These are phyloP conservation scores for Venturia aucupariae DNA, from an alignment of 2,329 filamentous ascomycete genomes.

Conservation along the genomic window DNA sequence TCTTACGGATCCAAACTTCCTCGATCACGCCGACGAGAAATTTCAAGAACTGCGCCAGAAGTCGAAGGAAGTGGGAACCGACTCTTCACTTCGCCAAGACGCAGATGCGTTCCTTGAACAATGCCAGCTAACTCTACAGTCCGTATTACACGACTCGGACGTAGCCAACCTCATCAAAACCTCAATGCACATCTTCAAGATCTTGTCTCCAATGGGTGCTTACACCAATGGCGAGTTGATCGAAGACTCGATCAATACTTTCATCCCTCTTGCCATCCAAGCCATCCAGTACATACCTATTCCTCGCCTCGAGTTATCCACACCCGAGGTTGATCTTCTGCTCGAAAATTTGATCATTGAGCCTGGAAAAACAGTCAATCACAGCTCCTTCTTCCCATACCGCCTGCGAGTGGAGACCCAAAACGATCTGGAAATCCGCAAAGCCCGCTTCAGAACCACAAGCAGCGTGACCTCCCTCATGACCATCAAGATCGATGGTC, in stretches of 20 bases:
- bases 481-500: slow-evolving; percentile 68
- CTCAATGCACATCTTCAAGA: slow-evolving; percentile 55
- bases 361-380: slow-evolving; percentile 73
- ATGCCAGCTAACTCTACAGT: slow-evolving; percentile 55
- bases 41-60: slow-evolving; percentile 50
- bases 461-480: slow-evolving; percentile 58
- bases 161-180: slow-evolving; percentile 61
- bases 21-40: slow-evolving; percentile 63
- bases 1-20: slow-evolving; percentile 77
- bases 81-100: slow-evolving; percentile 62
- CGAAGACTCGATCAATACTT: slow-evolving; percentile 67
- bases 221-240: slow-evolving; percentile 63
- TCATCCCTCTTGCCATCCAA: slow-evolving; percentile 68
- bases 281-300: slow-evolving; percentile 82
- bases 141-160: slow-evolving; percentile 62
- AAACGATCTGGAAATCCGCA: slow-evolving; percentile 79
- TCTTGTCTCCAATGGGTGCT: slow-evolving; percentile 57
- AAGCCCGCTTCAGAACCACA: slow-evolving; percentile 60
- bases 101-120: slow-evolving; percentile 64
- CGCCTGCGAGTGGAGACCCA: slow-evolving; percentile 70
- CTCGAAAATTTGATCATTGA: slow-evolving; percentile 87
- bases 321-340: slow-evolving; percentile 73
- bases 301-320: slow-evolving; percentile 77
- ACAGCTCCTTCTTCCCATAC: slow-evolving; percentile 83
- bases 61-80: slow-evolving; percentile 48